phyloP scores from a whole-genome alignment of 805 yeast species.

The Kregervanrija fluxuum region DNA sequence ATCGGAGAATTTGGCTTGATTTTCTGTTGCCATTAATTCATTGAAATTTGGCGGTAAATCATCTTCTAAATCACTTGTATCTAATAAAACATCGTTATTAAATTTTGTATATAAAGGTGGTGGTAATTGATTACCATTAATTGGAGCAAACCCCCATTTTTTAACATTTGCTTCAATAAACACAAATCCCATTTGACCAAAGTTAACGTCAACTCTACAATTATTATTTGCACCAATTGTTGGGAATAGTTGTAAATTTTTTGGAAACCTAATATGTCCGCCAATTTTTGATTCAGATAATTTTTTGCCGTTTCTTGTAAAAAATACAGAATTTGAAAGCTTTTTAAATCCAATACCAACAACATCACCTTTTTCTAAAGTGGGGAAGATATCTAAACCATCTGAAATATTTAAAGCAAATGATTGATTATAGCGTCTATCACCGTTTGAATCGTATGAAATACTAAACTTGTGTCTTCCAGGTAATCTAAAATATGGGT shows the following conservation, averaged over 20 bases:
- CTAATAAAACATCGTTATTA: constrained; percentile 70
- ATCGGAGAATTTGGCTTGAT: constrained; percentile 26
- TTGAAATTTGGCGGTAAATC: constrained; percentile 56
- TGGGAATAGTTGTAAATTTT: constrained; percentile 70
- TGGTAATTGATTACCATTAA: constrained; percentile 81
- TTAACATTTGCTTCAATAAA: constrained; percentile 89
- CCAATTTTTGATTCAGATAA: constrained; percentile 75
- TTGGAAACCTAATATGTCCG: constrained; percentile 70
- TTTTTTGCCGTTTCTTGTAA: constrained; percentile 91
- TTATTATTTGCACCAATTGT: constrained; percentile 79
- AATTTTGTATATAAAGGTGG: constrained; percentile 89
- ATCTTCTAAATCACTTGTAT: constrained; percentile 43
- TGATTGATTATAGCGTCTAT: constrained; percentile 73
- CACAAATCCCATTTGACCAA: constrained; percentile 87
- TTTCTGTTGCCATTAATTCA: constrained; percentile 28
- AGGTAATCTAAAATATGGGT: constrained; percentile 89
- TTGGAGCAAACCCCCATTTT: constrained; percentile 93
- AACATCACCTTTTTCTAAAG: constrained; percentile 75
- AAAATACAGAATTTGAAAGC: constrained; percentile 78
- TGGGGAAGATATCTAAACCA: constrained; percentile 51
- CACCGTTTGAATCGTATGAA: constrained; percentile 83
- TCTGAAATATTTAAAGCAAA: constrained; percentile 35
- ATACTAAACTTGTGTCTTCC: constrained; percentile 83
- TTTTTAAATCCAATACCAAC: constrained; percentile 87
- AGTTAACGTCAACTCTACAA: constrained; percentile 81